Evolutionary conservation across 2,329 filamentous ascomycete genomes (phyloP), one percentile per base, ranked within the genome.

Genomic region (Colletotrichum liaoningense): DNA sequence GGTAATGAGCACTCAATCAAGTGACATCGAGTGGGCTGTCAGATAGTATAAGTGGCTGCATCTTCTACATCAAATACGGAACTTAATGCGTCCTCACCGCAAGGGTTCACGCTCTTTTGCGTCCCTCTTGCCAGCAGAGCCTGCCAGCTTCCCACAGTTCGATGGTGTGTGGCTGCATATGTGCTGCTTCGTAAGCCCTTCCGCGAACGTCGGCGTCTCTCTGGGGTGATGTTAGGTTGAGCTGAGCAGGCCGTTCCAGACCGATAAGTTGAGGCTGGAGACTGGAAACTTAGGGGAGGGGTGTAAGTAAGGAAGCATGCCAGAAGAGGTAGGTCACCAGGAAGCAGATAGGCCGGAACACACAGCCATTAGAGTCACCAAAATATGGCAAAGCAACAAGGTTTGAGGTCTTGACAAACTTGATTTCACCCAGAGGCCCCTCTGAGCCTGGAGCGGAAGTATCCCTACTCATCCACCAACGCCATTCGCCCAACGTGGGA

Each of bases 401-500:
- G 19, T 49, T 22, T 22, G 16, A 49, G 6, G 42, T 49, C 19
- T 49, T 11, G 42, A 49, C 42, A 49, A 49, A 49, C 42, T 49
- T 35, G 42, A 26, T 16, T 54, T 63, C 26, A 52, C 16, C 19
- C 26, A 33, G 5, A 19, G 26, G 7, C 9, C n/a, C 30, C 8
- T 55, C 33, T 5, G 22, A 5, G 57, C 57, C 57, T 8, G 11
- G 4, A 4, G 3, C 24, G 22, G 4, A 1, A 19, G 22, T 8
- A 42, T 6, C 19, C 26, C 5, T 52, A 19, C 28, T 28, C 58
- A 24, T 35, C 19, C 5, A 63, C 46, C 62, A 64, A 64, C 49
- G 49, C 62, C 46, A 30, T 64, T 55, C 62, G 49, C 62, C 62
- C n/a, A 24, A 63, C 14, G 12, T 24, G n/a, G 62, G 30, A 38